A percentile compares a stretch with the other conserved stretches of the same genome.
Evolutionary conservation across 805 yeast genomes (phyloP).

Genomic region (Isabelozyma heimii): DNA sequence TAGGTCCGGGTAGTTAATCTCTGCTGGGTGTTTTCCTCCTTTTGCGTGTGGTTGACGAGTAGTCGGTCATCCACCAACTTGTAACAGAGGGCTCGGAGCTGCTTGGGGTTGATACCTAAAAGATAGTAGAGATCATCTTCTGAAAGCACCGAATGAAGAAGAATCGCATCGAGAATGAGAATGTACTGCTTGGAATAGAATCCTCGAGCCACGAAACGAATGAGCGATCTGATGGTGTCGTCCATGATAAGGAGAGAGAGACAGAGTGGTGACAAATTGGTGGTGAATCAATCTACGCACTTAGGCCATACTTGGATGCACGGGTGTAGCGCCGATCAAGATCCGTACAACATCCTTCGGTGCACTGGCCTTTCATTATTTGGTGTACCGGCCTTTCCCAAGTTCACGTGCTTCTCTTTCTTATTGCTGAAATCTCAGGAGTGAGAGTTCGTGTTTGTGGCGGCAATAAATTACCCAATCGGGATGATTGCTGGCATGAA

Average conservation of each 20-base stretch:
- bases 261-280: neutral
- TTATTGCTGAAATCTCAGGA: too few species aligned
- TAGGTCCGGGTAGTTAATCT: slow-evolving; percentile 75
- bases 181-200: slow-evolving; percentile 85
- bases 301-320: neutral
- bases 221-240: slow-evolving; percentile 48
- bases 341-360: neutral
- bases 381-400: too few species aligned
- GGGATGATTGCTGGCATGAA: neutral
- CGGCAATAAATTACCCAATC: neutral
- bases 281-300: too few species aligned
- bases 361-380: neutral
- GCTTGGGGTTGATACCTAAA: slow-evolving; percentile 82
- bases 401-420: neutral
- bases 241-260: slow-evolving; percentile 24
- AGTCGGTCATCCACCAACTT: slow-evolving; percentile 81
- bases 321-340: neutral
- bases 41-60: slow-evolving; percentile 66
- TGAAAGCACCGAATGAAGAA: slow-evolving; percentile 83
- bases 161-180: slow-evolving; percentile 79
- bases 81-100: slow-evolving; percentile 78
- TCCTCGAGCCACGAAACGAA: slow-evolving; percentile 80
- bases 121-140: slow-evolving; percentile 88
- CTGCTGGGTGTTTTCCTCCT: slow-evolving; percentile 50
- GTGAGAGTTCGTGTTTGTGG: neutral